Evolutionary conservation across 2,329 filamentous ascomycete species (phyloP).

Genomic region (Microcyclospora pomicola): DNA sequence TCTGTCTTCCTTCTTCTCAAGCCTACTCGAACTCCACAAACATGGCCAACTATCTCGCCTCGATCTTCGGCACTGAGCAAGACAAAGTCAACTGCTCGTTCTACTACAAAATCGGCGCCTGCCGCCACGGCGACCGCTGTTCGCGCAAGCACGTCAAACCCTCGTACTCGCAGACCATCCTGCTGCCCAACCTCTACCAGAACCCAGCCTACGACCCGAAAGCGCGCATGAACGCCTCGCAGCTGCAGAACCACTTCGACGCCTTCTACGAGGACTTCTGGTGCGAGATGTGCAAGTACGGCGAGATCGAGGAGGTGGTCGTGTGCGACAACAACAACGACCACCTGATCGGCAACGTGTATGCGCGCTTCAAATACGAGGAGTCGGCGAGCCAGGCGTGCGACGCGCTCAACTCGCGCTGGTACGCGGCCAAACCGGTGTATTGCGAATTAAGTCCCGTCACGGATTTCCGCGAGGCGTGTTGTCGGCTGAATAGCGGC

Average conservation of each 20-base stretch:
- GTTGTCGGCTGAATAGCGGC: constrained; percentile 83
- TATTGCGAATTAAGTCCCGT: constrained; percentile 97
- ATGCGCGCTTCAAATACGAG: constrained; percentile 99
- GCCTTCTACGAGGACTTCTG: constrained; percentile 99
- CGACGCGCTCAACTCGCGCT: constrained; percentile 84
- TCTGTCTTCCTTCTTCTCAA: too few relatives aligned
- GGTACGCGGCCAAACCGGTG: constrained; percentile 94
- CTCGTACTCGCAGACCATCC: constrained; percentile 92
- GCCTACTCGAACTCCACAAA: constrained; percentile 8
- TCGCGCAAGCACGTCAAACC: constrained; percentile 98
- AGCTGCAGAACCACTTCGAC: constrained; percentile 98
- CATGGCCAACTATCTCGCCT: constrained; percentile 98
- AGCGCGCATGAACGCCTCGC: constrained; percentile 85
- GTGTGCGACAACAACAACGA: constrained; percentile 99
- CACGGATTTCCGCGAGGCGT: constrained; percentile 95
- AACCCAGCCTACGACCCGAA: constrained; percentile 79
- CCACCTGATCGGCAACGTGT: constrained; percentile 96
- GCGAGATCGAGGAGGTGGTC: constrained; percentile 91
- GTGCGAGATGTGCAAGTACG: constrained; percentile 99
- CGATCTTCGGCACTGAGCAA: constrained; percentile 98
- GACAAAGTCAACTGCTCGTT: constrained; percentile 99
- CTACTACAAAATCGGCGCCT: constrained; percentile 99
- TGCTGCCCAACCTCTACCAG: constrained; percentile 97
- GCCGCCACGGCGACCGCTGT: constrained; percentile 95
- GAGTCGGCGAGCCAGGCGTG: constrained; percentile 86